A percentile compares a stretch with the other conserved stretches of the same genome.
Evolutionary conservation across 768 basidiomycete genomes (phyloP).

Genomic region (Lactifluus piperatus): DNA sequence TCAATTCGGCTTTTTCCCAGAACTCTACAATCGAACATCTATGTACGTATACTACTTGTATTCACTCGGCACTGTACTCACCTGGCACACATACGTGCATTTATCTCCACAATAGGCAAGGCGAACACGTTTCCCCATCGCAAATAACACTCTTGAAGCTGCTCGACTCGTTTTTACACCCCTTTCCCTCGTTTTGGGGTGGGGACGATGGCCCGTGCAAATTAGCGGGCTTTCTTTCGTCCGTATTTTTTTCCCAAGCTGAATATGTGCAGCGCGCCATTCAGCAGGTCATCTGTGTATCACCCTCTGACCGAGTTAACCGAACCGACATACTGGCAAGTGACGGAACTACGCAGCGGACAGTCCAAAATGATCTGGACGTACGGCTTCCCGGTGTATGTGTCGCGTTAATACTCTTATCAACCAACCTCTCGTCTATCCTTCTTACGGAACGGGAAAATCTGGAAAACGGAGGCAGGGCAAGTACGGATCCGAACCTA

Average conservation of each 20-base stretch:
- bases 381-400: conserved; percentile 16
- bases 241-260: conserved; percentile 2
- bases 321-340: not conserved
- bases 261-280: conserved; percentile 6
- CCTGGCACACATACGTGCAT: not conserved
- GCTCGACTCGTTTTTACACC: conserved; percentile 75
- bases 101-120: conserved; percentile 34
- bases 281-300: conserved; percentile 4
- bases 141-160: conserved; percentile 86
- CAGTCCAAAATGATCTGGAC: conserved; percentile 1
- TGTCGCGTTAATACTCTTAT: conserved; percentile 14
- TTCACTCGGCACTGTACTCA: not conserved
- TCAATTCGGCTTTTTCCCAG: conserved; percentile 16
- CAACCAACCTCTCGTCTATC: conserved; percentile 14
- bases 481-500: not conserved
- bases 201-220: not conserved
- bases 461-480: not conserved
- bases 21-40: conserved; percentile 13
- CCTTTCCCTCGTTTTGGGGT: conserved; percentile 22
- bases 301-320: not conserved
- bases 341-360: not conserved
- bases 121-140: conserved; percentile 72
- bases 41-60: conserved; percentile 7
- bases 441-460: conserved; percentile 12
- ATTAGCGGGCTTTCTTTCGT: conserved; percentile 7